Percentiles rank a stretch among this genome's conserved stretches.
Conservation (phyloP, 345 rosid genomes). For the Bruguiera gymnorhiza region DNA sequence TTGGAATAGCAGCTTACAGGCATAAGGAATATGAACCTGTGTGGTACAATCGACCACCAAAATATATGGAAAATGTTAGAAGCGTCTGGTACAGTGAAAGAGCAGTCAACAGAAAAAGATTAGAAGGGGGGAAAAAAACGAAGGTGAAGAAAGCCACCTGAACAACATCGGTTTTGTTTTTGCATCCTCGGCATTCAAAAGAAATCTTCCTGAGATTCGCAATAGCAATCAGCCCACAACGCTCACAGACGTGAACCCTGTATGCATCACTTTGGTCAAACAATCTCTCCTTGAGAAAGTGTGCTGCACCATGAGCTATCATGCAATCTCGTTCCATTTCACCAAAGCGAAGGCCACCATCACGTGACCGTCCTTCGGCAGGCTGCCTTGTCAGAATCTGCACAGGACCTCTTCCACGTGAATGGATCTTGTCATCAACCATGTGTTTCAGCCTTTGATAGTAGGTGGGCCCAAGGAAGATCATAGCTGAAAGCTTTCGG, state of each 20-base stretch:
- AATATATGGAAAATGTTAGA: not conserved
- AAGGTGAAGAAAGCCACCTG: conserved; percentile 45
- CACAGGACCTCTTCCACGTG: conserved; percentile 96
- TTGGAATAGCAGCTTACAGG: conserved; percentile 92
- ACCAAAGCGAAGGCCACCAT: conserved; percentile 96
- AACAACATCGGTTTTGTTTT: conserved; percentile 87
- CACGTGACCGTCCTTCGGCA: conserved; percentile 97
- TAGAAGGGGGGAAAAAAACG: not conserved
- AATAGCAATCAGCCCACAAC: conserved; percentile 87
- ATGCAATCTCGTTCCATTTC: conserved; percentile 99
- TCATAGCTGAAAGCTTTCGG: conserved; percentile 77
- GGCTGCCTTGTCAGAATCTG: conserved; percentile 97
- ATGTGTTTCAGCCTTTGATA: conserved; percentile 95
- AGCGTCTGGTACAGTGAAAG: not conserved
- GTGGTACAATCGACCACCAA: not conserved
- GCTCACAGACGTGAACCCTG: conserved; percentile 89
- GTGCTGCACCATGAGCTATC: conserved; percentile 97
- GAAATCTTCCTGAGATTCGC: conserved; percentile 90
- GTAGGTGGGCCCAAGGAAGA: conserved; percentile 96
- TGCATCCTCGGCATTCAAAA: conserved; percentile 96
- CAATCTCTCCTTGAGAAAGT: conserved; percentile 89
- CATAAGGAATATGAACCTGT: conserved; percentile 91
- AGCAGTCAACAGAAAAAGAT: not conserved
- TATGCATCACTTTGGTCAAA: conserved; percentile 98
- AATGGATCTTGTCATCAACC: conserved; percentile 98